phyloP scores from a whole-genome alignment of 805 yeast species.

The Pichia ethanolica region DNA sequence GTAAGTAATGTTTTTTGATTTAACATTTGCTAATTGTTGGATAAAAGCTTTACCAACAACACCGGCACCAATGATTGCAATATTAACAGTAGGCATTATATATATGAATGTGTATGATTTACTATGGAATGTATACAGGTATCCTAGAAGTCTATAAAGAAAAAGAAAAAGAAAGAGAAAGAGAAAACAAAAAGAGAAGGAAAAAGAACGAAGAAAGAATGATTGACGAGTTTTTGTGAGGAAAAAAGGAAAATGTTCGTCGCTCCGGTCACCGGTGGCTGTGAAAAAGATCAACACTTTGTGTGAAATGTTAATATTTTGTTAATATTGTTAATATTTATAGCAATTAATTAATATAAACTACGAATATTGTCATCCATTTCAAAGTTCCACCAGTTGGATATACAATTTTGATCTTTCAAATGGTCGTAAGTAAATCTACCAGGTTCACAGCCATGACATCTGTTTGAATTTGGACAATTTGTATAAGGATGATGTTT shows the following conservation, averaged over 20 bases:
- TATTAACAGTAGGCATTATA: conserved; percentile 38
- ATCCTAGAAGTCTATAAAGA: not conserved
- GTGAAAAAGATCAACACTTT: no score
- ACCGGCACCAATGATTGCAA: conserved; percentile 82
- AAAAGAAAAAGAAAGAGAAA: not conserved
- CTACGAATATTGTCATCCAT: conserved; percentile 19
- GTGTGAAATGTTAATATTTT: no score
- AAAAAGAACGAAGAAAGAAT: no score
- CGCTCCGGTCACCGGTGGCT: no score
- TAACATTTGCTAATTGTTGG: conserved; percentile 62
- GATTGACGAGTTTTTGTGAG: no score
- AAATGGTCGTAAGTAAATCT: conserved; percentile 47
- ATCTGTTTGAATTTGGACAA: conserved; percentile 56
- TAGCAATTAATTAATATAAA: no score
- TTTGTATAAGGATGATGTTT: conserved; percentile 66
- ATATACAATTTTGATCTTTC: conserved; percentile 66
- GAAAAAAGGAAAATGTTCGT: no score
- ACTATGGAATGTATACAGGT: no score
- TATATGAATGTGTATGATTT: not conserved
- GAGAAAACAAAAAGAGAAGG: not conserved
- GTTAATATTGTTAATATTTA: no score
- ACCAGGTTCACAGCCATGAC: conserved; percentile 45
- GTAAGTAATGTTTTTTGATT: conserved; percentile 48
- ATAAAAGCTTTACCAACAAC: conserved; percentile 92
- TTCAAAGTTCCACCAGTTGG: conserved; percentile 54